These are phyloP conservation scores for Cymodocea nodosa DNA, from an alignment of 116 monocot species.

Conservation along the genomic window DNA sequence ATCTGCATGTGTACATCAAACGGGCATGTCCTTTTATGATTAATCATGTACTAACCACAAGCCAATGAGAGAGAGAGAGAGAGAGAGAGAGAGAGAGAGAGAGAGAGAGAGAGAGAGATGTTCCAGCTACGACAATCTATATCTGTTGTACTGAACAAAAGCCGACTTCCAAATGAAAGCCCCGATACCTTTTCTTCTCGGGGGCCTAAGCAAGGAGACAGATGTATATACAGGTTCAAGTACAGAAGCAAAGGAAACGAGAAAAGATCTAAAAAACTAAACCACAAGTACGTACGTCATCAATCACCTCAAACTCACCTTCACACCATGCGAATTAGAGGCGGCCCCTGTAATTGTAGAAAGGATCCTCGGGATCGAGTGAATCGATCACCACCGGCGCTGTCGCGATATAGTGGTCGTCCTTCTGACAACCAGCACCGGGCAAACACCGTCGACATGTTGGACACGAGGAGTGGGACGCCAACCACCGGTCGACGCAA, in stretches of 20 bases:
- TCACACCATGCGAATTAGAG: neutral
- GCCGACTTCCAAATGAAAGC: no score
- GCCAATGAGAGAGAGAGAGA: neutral
- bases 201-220: no score
- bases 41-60: neutral
- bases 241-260: neutral
- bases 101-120: neutral
- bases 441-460: slow-evolving; percentile 16
- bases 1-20: neutral
- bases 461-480: slow-evolving; percentile 37
- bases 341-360: neutral
- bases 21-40: neutral
- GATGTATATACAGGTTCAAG: neutral
- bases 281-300: neutral
- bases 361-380: slow-evolving; percentile 5
- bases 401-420: neutral
- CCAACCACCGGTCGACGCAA: slow-evolving; percentile 52
- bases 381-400: neutral
- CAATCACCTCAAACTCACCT: neutral
- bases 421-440: neutral
- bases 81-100: neutral
- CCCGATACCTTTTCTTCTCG: no score
- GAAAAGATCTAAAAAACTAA: neutral
- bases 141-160: no score
- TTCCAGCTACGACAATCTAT: neutral